These are phyloP conservation scores for Coemansia reversa DNA, from an alignment of 192 early-diverging fungal species.

Conservation along the genomic window DNA sequence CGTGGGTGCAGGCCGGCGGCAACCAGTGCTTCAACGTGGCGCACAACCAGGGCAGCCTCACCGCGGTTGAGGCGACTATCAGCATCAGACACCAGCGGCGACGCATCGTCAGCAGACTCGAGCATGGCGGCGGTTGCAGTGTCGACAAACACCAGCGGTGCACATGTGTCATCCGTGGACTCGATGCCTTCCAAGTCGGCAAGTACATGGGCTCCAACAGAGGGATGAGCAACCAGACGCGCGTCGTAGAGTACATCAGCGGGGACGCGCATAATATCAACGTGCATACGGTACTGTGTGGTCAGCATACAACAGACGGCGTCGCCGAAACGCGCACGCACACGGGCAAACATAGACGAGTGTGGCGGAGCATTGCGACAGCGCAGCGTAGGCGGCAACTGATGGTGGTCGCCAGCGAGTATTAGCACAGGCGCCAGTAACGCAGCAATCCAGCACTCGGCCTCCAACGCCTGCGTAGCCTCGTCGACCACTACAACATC, in stretches of 20 bases:
- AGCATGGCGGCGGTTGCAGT: conserved; percentile 57
- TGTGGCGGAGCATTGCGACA: conserved; percentile 6
- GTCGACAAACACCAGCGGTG: conserved; percentile 68
- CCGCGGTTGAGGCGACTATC: conserved; percentile 74
- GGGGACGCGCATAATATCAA: conserved; percentile 75
- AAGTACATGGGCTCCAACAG: conserved; percentile 65
- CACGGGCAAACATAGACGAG: conserved; percentile 78
- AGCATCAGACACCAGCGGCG: conserved; percentile 18
- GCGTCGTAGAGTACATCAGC: conserved; percentile 69
- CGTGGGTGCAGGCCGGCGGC: conserved; percentile 59
- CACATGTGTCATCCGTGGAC: conserved; percentile 60
- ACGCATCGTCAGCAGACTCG: conserved; percentile 29
- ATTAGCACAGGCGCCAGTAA: conserved; percentile 69
- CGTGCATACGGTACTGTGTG: conserved; percentile 90
- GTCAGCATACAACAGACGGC: conserved; percentile 67
- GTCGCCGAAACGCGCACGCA: conserved; percentile 61
- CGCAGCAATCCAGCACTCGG: conserved; percentile 89
- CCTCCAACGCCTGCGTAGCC: conserved; percentile 79
- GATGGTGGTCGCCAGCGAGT: conserved; percentile 87
- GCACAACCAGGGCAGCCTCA: conserved; percentile 66
- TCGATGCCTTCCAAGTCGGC: conserved; percentile 61
- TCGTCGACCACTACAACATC: conserved; percentile 90
- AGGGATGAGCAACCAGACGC: conserved; percentile 61
- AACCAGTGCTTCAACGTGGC: conserved; percentile 65
- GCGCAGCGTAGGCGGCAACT: conserved; percentile 80